Evolutionary conservation across 108 stramenopile species (phyloP), one percentile per base, ranked within the genome.

Genomic region (Aurantiochytrium sp.): DNA sequence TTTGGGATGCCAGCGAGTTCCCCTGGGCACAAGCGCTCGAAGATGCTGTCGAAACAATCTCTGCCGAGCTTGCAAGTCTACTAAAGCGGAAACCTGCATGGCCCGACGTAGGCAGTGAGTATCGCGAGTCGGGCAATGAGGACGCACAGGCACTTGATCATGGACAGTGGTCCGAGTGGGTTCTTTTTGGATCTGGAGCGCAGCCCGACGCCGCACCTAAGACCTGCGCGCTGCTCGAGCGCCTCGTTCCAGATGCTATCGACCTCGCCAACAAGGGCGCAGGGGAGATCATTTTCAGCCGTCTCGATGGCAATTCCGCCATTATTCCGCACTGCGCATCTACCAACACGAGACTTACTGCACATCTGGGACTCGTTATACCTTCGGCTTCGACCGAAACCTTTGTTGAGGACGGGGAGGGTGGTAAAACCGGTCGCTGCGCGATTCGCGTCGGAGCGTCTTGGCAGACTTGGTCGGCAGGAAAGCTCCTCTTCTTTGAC

Each of bases 241-340:
- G 58, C 5, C 2, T 58, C 44, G 58, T 60, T 5, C 87, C 58
- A 5, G 35, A 4, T 42, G 35, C 21, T 0, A 35, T 59, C 5
- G 19, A 88, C 10, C 44, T 88, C 44, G 4, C 43, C 59, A 42
- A 59, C 16, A 5, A 14, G 8, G 95, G 95, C 51, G 95, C 93
- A 18, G 96, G 96, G 5, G 95, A 96, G 92, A 91, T 96, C 23
- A 95, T 96, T 60, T 96, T 96, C 88, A 95, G 95, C 88, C 53
- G 93, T 16, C 91, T 96, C 83, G 94, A 90, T 5, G 94, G 95
- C 53, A 58, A 90, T 14, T 94, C 95, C 0, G 91, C 91, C 42
- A 95, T 96, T 58, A 60, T 88, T 58, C 72, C 96, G 4, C 95
- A 96, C 88, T 96, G 96, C 90, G 95, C 92, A 0, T 88, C 94